Conservation (phyloP, 108 stramenopile species). For the Skeletonema costatum region DNA sequence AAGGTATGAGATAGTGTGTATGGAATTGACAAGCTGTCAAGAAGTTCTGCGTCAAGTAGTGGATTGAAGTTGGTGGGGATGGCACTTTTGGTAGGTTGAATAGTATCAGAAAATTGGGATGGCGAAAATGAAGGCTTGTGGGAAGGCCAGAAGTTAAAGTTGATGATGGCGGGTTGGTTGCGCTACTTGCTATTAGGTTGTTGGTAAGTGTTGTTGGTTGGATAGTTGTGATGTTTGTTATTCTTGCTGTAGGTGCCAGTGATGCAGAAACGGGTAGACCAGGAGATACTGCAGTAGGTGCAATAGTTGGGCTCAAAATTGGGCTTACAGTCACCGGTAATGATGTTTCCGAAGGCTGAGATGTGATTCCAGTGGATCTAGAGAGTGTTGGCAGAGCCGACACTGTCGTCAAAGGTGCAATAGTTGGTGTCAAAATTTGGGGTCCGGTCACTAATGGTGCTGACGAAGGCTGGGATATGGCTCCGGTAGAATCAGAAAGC, state of each 20-base stretch:
- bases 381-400: too few species aligned
- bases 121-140: background rate
- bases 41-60: background rate
- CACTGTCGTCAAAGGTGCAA: too few species aligned
- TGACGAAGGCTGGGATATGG: too few species aligned
- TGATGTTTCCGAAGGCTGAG: too few species aligned
- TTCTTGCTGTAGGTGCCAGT: background rate
- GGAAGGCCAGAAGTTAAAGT: background rate
- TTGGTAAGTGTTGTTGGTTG: background rate
- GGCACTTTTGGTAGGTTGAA: background rate
- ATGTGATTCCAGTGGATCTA: too few species aligned
- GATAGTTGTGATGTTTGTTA: background rate
- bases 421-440: too few species aligned
- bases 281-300: background rate
- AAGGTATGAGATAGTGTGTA: background rate
- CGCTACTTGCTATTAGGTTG: background rate
- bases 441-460: too few species aligned
- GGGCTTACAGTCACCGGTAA: too few species aligned
- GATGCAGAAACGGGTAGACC: background rate
- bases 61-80: background rate
- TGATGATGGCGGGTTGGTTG: background rate
- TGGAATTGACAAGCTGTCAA: background rate
- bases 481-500: too few species aligned
- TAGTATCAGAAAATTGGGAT: background rate
- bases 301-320: too few species aligned